Conservation (phyloP, 306 rosid genomes). For the Ziziphus jujuba region DNA sequence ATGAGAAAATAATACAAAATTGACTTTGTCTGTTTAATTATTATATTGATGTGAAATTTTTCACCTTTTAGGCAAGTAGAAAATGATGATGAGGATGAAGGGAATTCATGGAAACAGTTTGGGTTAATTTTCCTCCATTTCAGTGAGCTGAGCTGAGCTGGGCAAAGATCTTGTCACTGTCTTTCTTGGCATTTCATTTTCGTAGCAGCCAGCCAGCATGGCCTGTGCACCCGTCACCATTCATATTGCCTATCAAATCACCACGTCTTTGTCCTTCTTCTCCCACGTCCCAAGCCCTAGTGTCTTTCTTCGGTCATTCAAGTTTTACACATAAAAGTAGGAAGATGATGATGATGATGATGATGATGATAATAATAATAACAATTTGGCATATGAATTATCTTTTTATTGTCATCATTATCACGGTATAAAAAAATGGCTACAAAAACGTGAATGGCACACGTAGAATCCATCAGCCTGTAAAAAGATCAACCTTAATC, state of each 20-base stretch:
- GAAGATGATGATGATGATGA: too few species aligned
- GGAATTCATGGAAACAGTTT: constrained; percentile 14
- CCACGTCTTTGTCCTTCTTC: constrained; percentile 24
- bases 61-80: constrained; percentile 35
- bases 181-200: constrained; percentile 40
- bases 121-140: constrained; percentile 14
- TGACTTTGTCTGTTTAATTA: constrained; percentile 11
- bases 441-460: too few species aligned
- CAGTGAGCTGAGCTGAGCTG: constrained; percentile 14
- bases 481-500: too few species aligned
- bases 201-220: constrained; percentile 13
- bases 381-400: too few species aligned
- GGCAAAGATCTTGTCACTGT: constrained; percentile 45
- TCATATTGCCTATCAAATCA: constrained; percentile 32
- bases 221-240: constrained; percentile 17
- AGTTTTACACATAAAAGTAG: too few species aligned
- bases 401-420: too few species aligned
- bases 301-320: neutral
- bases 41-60: constrained; percentile 58
- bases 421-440: too few species aligned
- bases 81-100: neutral
- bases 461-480: too few species aligned
- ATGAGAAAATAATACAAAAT: constrained; percentile 15
- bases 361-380: too few species aligned
- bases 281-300: neutral